Percentiles rank a stretch among this genome's conserved stretches.
These are phyloP conservation scores for Colletotrichum aenigma DNA, from an alignment of 2,329 filamentous ascomycete species.

Conservation along the genomic window DNA sequence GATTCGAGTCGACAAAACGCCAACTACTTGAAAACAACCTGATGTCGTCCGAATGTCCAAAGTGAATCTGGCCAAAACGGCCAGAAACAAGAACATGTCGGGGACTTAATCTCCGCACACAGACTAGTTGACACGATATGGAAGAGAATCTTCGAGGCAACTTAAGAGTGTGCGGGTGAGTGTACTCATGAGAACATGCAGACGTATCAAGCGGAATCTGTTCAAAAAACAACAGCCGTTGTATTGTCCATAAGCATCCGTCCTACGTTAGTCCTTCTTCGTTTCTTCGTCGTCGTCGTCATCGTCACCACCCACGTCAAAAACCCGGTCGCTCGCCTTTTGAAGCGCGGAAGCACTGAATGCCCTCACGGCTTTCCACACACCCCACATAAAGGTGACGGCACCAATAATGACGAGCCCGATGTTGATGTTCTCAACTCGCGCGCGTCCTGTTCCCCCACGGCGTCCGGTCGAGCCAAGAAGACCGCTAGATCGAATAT, in stretches of 20 bases:
- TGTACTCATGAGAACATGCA: background rate
- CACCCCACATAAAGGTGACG: conserved; percentile 78
- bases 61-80: conserved; percentile 56
- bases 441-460: conserved; percentile 72
- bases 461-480: conserved; percentile 56
- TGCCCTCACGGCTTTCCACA: conserved; percentile 81
- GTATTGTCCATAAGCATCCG: conserved; percentile 1
- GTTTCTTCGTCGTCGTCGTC: conserved; percentile 61
- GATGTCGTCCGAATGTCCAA: conserved; percentile 17
- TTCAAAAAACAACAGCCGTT: conserved; percentile 8
- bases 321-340: conserved; percentile 77
- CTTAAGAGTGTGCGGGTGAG: conserved; percentile 87
- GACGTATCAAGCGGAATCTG: conserved; percentile 12
- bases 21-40: background rate
- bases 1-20: conserved; percentile 1
- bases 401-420: conserved; percentile 81
- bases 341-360: conserved; percentile 77
- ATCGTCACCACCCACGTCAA: conserved; percentile 74
- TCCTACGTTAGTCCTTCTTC: conserved; percentile 19
- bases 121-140: conserved; percentile 95
- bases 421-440: conserved; percentile 80
- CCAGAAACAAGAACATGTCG: conserved; percentile 43
- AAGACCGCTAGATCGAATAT: conserved; percentile 67
- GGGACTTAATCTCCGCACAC: conserved; percentile 81
- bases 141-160: conserved; percentile 80